A percentile compares a stretch with the other conserved stretches of the same genome.
Evolutionary conservation across 164 flowering plant genomes (phyloP).

Genomic region (Cinnamomum micranthum): DNA sequence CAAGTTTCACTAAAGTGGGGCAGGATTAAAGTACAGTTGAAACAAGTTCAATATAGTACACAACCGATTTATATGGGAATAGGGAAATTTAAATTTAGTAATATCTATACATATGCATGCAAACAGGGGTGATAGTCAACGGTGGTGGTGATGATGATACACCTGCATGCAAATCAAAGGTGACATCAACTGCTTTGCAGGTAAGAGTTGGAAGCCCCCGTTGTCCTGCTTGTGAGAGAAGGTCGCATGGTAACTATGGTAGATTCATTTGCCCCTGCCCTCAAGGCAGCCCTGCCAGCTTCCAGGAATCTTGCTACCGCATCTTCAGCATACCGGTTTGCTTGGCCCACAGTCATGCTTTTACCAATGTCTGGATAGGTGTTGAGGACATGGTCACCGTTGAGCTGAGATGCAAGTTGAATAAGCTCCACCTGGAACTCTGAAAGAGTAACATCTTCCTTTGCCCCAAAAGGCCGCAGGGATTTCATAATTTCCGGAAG

Average conservation of each 20-base stretch:
- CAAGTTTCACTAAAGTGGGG: too few species aligned
- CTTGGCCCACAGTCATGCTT: conserved; percentile 74
- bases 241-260: conserved; percentile 92
- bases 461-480: conserved; percentile 66
- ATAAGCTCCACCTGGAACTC: conserved; percentile 90
- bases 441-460: conserved; percentile 58
- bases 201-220: conserved; percentile 14
- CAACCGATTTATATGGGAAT: too few species aligned
- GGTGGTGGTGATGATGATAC: too few species aligned
- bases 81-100: too few species aligned
- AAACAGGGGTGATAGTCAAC: too few species aligned
- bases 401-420: conserved; percentile 91
- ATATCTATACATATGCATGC: too few species aligned
- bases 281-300: conserved; percentile 81
- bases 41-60: too few species aligned
- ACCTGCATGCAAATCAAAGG: background rate
- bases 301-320: conserved; percentile 88
- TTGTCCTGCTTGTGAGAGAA: conserved; percentile 67
- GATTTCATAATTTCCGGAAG: conserved; percentile 54
- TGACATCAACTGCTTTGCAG: conserved; percentile 16
- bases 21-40: too few species aligned
- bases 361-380: conserved; percentile 72
- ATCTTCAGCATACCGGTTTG: conserved; percentile 76
- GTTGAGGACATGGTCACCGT: conserved; percentile 78
- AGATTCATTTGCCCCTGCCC: conserved; percentile 88